These are phyloP conservation scores for Wilcoxina mikolae DNA, from an alignment of 495 filamentous ascomycete genomes.

Conservation along the genomic window DNA sequence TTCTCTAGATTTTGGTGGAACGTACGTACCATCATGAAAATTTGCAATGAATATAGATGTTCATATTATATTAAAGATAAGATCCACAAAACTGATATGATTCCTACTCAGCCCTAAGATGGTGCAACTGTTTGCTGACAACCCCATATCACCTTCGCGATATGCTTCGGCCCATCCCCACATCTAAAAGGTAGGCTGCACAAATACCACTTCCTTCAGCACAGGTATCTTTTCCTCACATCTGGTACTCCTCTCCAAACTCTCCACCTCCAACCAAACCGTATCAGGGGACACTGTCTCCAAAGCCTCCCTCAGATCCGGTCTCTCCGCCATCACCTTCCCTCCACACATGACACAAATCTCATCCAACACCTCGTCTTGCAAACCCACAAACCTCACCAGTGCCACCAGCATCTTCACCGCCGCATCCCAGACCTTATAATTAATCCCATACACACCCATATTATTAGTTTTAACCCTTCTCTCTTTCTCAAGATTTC, in stretches of 20 bases:
- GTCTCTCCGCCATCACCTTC: constrained; percentile 33
- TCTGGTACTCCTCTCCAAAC: constrained; percentile 5
- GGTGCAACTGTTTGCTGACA: no score
- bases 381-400: constrained; percentile 41
- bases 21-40: no score
- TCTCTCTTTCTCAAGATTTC: constrained; percentile 14
- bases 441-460: constrained; percentile 39
- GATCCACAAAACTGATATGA: no score
- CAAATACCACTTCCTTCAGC: constrained; percentile 2
- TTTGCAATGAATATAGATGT: no score
- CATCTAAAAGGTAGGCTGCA: constrained; percentile 1
- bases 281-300: constrained; percentile 52
- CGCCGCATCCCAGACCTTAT: constrained; percentile 45
- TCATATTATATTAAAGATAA: no score
- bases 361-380: constrained; percentile 53
- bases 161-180: no score
- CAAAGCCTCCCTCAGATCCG: constrained; percentile 40
- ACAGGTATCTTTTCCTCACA: constrained; percentile 8
- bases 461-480: constrained; percentile 24
- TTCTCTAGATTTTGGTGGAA: no score
- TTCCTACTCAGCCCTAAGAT: no score
- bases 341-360: constrained; percentile 45
- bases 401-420: constrained; percentile 40
- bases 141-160: no score
- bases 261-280: constrained; percentile 48